Evolutionary conservation across 805 yeast species (phyloP).

Genomic region (Wickerhamomyces canadensis): DNA sequence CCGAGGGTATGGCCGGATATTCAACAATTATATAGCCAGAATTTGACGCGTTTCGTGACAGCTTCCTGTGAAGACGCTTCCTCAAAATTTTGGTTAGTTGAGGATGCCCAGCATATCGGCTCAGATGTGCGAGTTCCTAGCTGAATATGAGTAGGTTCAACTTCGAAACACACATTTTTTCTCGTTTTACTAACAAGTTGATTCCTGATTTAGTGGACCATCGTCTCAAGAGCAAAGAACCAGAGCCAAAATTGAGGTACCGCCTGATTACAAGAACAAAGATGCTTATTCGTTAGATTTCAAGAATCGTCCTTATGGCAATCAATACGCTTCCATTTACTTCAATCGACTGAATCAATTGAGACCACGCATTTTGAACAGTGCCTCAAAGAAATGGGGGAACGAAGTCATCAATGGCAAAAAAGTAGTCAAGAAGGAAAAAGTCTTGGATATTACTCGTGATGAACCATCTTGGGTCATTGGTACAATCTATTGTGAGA

Average conservation of each 20-base stretch:
- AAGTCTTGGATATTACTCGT: conserved; percentile 55
- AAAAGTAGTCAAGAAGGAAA: conserved; percentile 35
- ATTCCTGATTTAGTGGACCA: background rate
- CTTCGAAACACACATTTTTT: no score
- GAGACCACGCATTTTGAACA: conserved; percentile 39
- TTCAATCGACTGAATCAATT: conserved; percentile 43
- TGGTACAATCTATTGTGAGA: conserved; percentile 82
- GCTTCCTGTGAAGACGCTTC: no score
- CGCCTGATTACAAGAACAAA: conserved; percentile 11
- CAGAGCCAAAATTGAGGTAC: conserved; percentile 1
- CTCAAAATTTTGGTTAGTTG: no score
- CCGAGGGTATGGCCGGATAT: no score
- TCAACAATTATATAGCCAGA: no score
- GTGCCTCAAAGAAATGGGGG: conserved; percentile 54
- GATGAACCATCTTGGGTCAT: conserved; percentile 71
- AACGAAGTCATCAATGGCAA: conserved; percentile 36
- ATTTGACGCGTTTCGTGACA: no score
- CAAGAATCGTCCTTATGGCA: conserved; percentile 38
- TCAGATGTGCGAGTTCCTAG: background rate
- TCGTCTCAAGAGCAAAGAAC: background rate
- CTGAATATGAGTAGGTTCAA: background rate
- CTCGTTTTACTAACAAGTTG: background rate
- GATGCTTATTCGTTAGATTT: conserved; percentile 16
- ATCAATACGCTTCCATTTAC: conserved; percentile 57
- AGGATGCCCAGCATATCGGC: conserved; percentile 1